A percentile compares a stretch with the other conserved stretches of the same genome.
phyloP scores from a whole-genome alignment of 805 yeast genomes.

The Metschnikowia cerradonensis region DNA sequence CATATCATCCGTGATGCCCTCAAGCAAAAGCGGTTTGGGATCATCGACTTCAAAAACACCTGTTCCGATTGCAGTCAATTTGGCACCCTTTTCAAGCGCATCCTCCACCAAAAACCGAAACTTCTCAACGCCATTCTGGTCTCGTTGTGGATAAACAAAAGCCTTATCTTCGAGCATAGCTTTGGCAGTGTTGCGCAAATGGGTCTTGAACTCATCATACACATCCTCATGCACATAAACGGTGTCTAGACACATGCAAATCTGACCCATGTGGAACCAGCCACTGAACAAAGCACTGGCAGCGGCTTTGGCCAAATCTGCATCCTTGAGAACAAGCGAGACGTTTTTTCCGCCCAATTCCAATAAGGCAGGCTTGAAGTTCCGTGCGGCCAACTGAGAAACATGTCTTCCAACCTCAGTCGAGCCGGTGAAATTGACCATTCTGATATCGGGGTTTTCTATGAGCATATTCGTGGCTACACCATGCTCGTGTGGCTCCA shows the following conservation, averaged over 20 bases:
- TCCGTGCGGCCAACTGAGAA: conserved; percentile 33
- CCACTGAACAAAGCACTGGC: conserved; percentile 26
- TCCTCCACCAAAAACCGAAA: conserved; percentile 27
- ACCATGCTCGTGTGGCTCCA: conserved; percentile 23
- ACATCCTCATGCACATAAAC: conserved; percentile 32
- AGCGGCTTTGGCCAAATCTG: conserved; percentile 31
- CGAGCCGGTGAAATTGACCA: conserved; percentile 46
- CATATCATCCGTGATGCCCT: conserved; percentile 28
- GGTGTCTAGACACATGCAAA: conserved; percentile 45
- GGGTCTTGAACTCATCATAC: conserved; percentile 26
- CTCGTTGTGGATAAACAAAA: conserved; percentile 28
- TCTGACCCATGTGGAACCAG: conserved; percentile 45
- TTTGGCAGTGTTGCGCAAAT: conserved; percentile 17
- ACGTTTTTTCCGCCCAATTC: conserved; percentile 47
- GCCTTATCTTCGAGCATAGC: conserved; percentile 18
- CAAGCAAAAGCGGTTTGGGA: conserved; percentile 29
- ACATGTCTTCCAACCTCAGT: conserved; percentile 35
- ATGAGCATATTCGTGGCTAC: conserved; percentile 25
- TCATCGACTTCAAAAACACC: background rate
- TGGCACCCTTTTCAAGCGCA: conserved; percentile 38
- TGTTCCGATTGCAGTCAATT: conserved; percentile 5
- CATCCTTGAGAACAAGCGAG: conserved; percentile 30
- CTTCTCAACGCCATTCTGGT: conserved; percentile 18
- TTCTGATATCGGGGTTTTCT: conserved; percentile 24
- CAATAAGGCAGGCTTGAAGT: conserved; percentile 38